Percentiles rank a stretch among this genome's conserved stretches.
Conservation (phyloP, 805 yeast species). For the Zygoascus ofunaensis region DNA sequence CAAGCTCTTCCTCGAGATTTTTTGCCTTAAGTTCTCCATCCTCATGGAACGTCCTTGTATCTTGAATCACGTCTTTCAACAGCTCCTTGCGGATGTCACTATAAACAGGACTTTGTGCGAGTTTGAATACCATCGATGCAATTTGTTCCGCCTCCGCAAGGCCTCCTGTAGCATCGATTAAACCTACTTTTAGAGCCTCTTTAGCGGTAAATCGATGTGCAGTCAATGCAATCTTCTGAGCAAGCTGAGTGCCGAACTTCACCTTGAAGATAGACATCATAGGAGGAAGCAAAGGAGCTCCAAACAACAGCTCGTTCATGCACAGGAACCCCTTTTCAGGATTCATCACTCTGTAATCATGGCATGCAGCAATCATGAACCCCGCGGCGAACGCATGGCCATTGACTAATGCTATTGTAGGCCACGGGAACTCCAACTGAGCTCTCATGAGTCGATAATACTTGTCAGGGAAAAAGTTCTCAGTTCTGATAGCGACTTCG, state of each 20-base stretch:
- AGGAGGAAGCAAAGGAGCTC: conserved; percentile 30
- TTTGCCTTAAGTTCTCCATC: conserved; percentile 7
- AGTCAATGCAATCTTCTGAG: conserved; percentile 26
- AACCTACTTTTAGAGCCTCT: conserved; percentile 22
- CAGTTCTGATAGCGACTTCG: conserved; percentile 27
- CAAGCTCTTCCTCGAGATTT: conserved; percentile 7
- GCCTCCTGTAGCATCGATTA: conserved; percentile 30
- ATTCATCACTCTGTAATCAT: conserved; percentile 34
- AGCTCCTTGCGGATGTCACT: conserved; percentile 25
- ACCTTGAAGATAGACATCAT: conserved; percentile 28
- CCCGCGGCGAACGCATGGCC: conserved; percentile 37
- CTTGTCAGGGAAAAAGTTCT: conserved; percentile 26
- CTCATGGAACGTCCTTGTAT: conserved; percentile 15
- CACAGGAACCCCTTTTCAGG: conserved; percentile 31
- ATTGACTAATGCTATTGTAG: conserved; percentile 32
- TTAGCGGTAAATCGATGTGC: conserved; percentile 29
- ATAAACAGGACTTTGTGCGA: conserved; percentile 26
- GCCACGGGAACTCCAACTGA: conserved; percentile 32
- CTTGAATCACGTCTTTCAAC: conserved; percentile 21
- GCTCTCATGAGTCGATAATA: conserved; percentile 28
- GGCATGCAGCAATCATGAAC: conserved; percentile 31
- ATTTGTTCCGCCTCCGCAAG: conserved; percentile 27
- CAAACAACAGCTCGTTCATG: conserved; percentile 33
- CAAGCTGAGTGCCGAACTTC: conserved; percentile 23
- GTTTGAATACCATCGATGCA: conserved; percentile 17